Evolutionary conservation across 257 asterid genomes (phyloP), one percentile per base, ranked within the genome.

Genomic region (Handroanthus guayacan): DNA sequence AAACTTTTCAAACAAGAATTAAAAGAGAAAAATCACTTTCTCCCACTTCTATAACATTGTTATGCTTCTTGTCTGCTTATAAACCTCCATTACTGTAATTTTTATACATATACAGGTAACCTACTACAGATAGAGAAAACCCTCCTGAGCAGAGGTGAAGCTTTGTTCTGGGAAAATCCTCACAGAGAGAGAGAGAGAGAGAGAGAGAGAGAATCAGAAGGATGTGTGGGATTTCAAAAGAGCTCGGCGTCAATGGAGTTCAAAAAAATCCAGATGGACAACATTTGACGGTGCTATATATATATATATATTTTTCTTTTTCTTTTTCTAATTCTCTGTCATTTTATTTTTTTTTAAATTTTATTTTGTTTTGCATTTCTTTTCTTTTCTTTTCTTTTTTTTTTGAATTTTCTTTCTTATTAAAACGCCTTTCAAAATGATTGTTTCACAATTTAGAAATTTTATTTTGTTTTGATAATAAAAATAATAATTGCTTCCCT

Each of bases 211-310:
- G 69, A 9, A 9, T 9, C 48, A n/a, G 5, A 17, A 54, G 52
- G 13, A 70, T 62, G 54, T 41, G 80, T 75, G 39, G 79, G 75
- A 79, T 78, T 81, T 58, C 17, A 58, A 18, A 72, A 38, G 14
- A 0, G 43, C 34, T 79, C 75, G 75, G 61, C 79, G 85, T 76
- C 86, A 82, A 57, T 60, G 64, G 51, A 80, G 62, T 74, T 82
- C 67, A 78, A 78, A 76, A 62, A 5, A 16, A n/a, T 67, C 38
- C 58, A 55, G 68, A 69, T 65, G 10, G 62, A 44, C 47, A 71
- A 50, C 37, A 39, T 52, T 18, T 34, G 75, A 71, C 63, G 75
- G 67, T 39, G 69, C 50, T 41, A 69, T 77, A 52, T 5, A 6
- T 18, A 3, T 57, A 17, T 20, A 4, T 14, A 2, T 2, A 13